Conservation (phyloP, 1,284 basidiomycete genomes). For the Cerioporus squamosus region DNA sequence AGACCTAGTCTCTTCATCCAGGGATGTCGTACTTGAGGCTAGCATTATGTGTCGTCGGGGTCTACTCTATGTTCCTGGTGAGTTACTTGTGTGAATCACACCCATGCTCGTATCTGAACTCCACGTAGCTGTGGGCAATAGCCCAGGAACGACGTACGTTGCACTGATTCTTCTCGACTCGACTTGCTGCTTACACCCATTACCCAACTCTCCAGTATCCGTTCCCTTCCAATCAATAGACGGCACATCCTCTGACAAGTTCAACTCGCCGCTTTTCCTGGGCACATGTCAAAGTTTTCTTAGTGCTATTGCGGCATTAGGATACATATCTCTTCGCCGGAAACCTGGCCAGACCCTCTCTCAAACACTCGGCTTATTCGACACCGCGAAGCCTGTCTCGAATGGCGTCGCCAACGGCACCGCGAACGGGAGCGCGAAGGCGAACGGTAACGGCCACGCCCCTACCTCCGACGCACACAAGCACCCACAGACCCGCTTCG, state of each 20-base stretch:
- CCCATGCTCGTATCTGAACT: slow-evolving; percentile 14
- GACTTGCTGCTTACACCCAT: not conserved
- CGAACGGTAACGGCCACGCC: slow-evolving; percentile 33
- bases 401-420: slow-evolving; percentile 27
- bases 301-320: slow-evolving; percentile 77
- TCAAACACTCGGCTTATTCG: slow-evolving; percentile 61
- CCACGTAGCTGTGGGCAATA: slow-evolving; percentile 79
- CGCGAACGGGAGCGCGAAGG: slow-evolving; percentile 24
- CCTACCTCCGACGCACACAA: slow-evolving; percentile 32
- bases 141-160: slow-evolving; percentile 87
- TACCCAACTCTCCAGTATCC: slow-evolving; percentile 58
- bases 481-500: slow-evolving; percentile 40
- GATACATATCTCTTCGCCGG: slow-evolving; percentile 78
- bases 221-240: slow-evolving; percentile 79
- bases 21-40: slow-evolving; percentile 47
- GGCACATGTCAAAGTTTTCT: slow-evolving; percentile 87
- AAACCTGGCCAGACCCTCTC: slow-evolving; percentile 54
- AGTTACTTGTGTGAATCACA: slow-evolving; percentile 31
- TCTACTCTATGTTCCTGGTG: slow-evolving; percentile 82
- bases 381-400: slow-evolving; percentile 18
- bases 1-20: not conserved
- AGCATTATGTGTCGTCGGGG: slow-evolving; percentile 66
- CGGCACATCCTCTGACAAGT: slow-evolving; percentile 71
- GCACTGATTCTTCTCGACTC: not conserved
- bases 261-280: slow-evolving; percentile 88